Conservation (phyloP, 176 grass and related monocot genomes). For the Ananas comosus region DNA sequence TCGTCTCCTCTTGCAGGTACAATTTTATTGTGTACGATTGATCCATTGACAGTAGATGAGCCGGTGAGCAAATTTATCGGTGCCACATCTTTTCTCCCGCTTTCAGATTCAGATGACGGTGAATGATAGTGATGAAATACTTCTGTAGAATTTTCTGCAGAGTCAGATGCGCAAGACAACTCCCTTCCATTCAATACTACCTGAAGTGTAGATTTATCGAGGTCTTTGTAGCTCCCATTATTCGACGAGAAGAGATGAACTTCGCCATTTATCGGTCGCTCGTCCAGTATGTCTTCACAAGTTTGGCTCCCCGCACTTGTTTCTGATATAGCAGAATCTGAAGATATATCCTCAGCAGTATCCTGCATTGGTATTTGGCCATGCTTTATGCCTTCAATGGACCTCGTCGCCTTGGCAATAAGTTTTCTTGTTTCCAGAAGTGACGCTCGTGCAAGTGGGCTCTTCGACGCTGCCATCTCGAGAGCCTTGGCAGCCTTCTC, state of each 20-base stretch:
- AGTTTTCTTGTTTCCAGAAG: constrained; percentile 6
- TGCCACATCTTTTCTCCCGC: constrained; percentile 25
- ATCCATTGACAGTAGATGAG: constrained; percentile 19
- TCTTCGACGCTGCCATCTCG: not conserved
- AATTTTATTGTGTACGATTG: constrained; percentile 3
- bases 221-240: constrained; percentile 19
- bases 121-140: constrained; percentile 33
- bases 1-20: constrained; percentile 6
- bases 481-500: not conserved
- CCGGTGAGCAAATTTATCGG: constrained; percentile 9
- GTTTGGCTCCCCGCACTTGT: constrained; percentile 5
- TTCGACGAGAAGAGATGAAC: constrained; percentile 2
- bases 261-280: constrained; percentile 42
- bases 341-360: constrained; percentile 20
- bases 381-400: constrained; percentile 35
- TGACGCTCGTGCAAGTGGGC: not conserved
- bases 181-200: constrained; percentile 18
- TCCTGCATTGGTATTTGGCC: constrained; percentile 15
- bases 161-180: constrained; percentile 18
- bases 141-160: constrained; percentile 32
- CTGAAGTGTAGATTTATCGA: constrained; percentile 13
- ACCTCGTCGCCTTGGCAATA: constrained; percentile 11
- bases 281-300: constrained; percentile 15
- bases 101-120: constrained; percentile 21
- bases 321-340: constrained; percentile 12